Percentiles rank a stretch among this genome's conserved stretches.
Conservation (phyloP, 2,329 filamentous ascomycete genomes). For the Aspergillus aculeatus region DNA sequence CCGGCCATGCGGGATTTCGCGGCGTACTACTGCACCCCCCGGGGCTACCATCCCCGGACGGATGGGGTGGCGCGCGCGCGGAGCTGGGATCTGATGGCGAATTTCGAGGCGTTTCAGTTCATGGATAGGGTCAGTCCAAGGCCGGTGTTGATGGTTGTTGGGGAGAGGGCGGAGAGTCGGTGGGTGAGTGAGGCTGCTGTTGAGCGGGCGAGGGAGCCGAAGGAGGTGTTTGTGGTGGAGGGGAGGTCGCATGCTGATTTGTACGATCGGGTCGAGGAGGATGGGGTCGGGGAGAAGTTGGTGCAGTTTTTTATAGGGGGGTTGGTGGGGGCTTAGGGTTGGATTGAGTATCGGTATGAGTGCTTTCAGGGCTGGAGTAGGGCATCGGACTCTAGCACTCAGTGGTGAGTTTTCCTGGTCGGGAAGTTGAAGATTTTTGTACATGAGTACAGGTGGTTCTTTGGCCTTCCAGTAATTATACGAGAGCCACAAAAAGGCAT, state of each 20-base stretch:
- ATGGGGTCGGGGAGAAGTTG: conserved; percentile 14
- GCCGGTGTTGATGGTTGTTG: conserved; percentile 29
- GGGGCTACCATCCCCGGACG: conserved; percentile 21
- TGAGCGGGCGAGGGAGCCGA: conserved; percentile 24
- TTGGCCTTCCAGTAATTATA: no score
- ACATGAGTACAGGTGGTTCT: no score
- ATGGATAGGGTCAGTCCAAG: conserved; percentile 26
- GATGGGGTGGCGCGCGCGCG: conserved; percentile 17
- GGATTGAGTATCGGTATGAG: no score
- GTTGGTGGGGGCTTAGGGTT: not conserved
- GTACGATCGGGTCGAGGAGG: conserved; percentile 27
- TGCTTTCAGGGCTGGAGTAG: no score
- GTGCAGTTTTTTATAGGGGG: not conserved
- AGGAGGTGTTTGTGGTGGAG: conserved; percentile 25
- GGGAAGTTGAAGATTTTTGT: no score
- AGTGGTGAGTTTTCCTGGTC: no score
- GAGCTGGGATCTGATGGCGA: conserved; percentile 26
- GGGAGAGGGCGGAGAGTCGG: conserved; percentile 22
- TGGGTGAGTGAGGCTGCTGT: conserved; percentile 24
- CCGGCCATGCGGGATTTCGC: conserved; percentile 8
- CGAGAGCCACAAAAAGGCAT: no score
- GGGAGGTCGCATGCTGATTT: conserved; percentile 27
- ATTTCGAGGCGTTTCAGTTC: conserved; percentile 26
- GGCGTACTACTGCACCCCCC: conserved; percentile 24
- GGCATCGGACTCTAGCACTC: no score